Percentiles rank a stretch among this genome's conserved stretches.
Conservation (phyloP, 805 yeast species). For the Yarrowia keelungensis region DNA sequence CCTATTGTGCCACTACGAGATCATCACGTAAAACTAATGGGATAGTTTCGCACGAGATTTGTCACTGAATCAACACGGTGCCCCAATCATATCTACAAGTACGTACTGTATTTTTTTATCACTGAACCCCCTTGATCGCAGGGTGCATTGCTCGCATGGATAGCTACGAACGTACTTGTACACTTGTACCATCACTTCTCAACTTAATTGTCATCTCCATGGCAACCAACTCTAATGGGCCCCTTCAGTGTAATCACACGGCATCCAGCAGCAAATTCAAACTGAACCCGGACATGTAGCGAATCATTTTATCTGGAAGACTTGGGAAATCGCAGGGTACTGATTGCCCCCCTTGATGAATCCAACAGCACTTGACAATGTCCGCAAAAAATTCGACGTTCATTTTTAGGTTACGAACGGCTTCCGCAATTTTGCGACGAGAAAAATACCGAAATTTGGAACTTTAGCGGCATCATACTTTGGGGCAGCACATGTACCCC, state of each 20-base stretch:
- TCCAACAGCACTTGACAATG: background rate
- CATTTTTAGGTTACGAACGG: background rate
- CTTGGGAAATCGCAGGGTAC: background rate
- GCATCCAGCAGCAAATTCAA: background rate
- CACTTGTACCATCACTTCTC: too few relatives aligned
- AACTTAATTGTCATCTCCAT: background rate
- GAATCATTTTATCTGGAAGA: background rate
- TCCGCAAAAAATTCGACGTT: background rate
- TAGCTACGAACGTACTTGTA: too few relatives aligned
- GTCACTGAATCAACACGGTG: too few relatives aligned
- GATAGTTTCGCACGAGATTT: too few relatives aligned
- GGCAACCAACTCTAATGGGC: background rate
- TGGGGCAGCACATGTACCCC: background rate
- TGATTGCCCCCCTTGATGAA: too few relatives aligned
- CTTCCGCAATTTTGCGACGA: slow-evolving; percentile 6
- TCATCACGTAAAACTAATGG: too few relatives aligned
- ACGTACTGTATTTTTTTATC: too few relatives aligned
- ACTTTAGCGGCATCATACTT: background rate
- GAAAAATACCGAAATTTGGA: background rate
- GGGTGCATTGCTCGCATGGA: too few relatives aligned
- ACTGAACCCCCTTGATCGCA: too few relatives aligned
- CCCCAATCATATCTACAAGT: too few relatives aligned
- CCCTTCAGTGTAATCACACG: too few relatives aligned
- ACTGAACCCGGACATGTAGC: background rate
- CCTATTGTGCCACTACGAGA: too few relatives aligned